Base-by-base conservation (phyloP, 768 basidiomycete genomes). In the Xerocomellus dryophilus region DNA sequence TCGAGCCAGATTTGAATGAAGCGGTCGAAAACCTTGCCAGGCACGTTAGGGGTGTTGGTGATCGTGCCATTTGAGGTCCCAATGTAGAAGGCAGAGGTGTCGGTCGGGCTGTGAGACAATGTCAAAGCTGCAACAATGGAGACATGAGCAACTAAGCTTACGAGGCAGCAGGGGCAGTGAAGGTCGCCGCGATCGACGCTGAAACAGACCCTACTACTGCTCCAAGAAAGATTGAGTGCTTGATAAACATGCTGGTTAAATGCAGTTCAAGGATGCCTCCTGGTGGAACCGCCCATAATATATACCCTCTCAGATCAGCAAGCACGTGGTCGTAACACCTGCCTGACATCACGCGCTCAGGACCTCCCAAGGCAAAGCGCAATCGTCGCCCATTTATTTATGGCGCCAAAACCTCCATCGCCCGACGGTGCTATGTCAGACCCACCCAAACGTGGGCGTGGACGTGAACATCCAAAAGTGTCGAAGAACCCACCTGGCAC, bases 1-100 rank as follows among this genome's bases (percentile, higher is more conserved):
- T 85, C 84, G 35, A 86, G 71, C 80, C 81, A 85, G 51, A 85
- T 81, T 60, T 78, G 64, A 55, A 78, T 74, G 69, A 82, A 74
- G 7, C 79, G 71, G 56, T 79, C 72, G 54, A 79, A 81, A 18
- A 67, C 69, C 48, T 70, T 67, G 36, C 80, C 81, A 1, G 68
- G 38, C 4, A 81, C 77, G 41, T 68, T 32, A 12, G 70, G 63
- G 1, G 61, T 20, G 57, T 76, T 76, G 31, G 70, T 54, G 43
- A 82, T 71, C 12, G 79, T 78, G 54, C 64, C 64, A 56, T 81
- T 81, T 47, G 65, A 71, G 23, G 61, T 34, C 14, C 78, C 78
- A 21, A 69, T 59, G 59, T 80, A 80, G 67, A 76, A 75, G 36
- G 72, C 2, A 27, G 62, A 72, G n/a, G 57, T 51, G 39, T 59